These are phyloP conservation scores for Neurospora pannonica DNA, from an alignment of 495 filamentous ascomycete genomes.

Conservation along the genomic window DNA sequence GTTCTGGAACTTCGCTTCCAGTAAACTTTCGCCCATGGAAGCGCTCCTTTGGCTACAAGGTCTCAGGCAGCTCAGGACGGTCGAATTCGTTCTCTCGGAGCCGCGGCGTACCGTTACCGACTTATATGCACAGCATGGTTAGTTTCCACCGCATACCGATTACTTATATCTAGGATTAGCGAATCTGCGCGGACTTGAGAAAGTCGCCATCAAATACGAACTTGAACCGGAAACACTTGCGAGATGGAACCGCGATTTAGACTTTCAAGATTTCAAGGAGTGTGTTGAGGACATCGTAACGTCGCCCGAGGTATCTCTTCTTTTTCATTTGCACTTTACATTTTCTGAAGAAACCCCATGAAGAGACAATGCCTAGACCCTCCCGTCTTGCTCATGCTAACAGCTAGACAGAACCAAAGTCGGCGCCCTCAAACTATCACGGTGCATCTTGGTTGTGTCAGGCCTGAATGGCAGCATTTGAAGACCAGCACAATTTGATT, in stretches of 20 bases:
- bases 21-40: not conserved
- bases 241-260: not conserved
- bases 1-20: not conserved
- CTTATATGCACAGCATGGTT: not conserved
- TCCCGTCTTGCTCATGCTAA: not conserved
- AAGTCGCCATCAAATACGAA: not conserved
- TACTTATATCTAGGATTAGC: not conserved
- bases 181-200: not conserved
- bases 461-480: not conserved
- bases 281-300: not conserved
- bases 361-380: not conserved
- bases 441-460: not conserved
- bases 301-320: not conserved
- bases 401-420: not conserved
- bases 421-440: not conserved
- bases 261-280: not conserved
- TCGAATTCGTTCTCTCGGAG: not conserved
- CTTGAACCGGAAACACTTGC: not conserved
- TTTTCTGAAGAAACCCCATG: not conserved
- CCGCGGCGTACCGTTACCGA: not conserved
- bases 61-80: not conserved
- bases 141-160: not conserved
- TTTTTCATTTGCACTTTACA: not conserved
- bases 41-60: not conserved
- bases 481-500: not conserved